Conservation (phyloP, 2,329 filamentous ascomycete species). For the Lecanicillium sp. region DNA sequence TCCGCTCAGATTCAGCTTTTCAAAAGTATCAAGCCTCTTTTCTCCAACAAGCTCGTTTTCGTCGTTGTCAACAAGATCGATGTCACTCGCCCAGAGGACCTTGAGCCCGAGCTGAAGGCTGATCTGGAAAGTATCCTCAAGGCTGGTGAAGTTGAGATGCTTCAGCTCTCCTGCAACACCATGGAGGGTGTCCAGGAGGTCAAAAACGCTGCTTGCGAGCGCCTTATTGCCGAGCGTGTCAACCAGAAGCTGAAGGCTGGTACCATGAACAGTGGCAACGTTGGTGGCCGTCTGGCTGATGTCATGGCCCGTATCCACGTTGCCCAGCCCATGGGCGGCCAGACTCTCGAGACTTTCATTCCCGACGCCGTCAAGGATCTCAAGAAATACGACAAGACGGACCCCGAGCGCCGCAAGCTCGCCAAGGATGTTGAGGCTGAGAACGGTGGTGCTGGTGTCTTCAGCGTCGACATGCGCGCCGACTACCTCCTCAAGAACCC, state of each 20-base stretch:
- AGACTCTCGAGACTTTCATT: conserved; percentile 74
- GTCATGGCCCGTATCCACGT: conserved; percentile 94
- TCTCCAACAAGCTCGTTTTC: conserved; percentile 95
- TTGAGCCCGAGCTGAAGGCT: conserved; percentile 71
- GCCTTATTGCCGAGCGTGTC: conserved; percentile 85
- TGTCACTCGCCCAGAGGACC: conserved; percentile 77
- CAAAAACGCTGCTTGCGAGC: conserved; percentile 91
- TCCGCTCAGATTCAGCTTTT: conserved; percentile 90
- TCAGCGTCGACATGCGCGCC: conserved; percentile 85
- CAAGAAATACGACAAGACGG: conserved; percentile 85
- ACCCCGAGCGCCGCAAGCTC: conserved; percentile 75
- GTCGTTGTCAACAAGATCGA: conserved; percentile 99
- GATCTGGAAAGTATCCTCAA: conserved; percentile 76
- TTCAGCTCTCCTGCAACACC: conserved; percentile 92
- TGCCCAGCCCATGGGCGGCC: conserved; percentile 81
- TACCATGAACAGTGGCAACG: conserved; percentile 66
- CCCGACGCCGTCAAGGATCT: conserved; percentile 74
- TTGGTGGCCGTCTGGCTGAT: conserved; percentile 78
- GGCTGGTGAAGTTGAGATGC: conserved; percentile 82
- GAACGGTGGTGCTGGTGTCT: conserved; percentile 92
- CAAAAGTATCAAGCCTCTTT: conserved; percentile 92
- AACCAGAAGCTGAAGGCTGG: conserved; percentile 94
- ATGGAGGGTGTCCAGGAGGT: conserved; percentile 90
- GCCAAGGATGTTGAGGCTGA: conserved; percentile 86
- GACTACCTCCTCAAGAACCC: conserved; percentile 83